These are phyloP conservation scores for Alternaria sp. DNA, from an alignment of 2,329 filamentous ascomycete genomes.

Conservation along the genomic window DNA sequence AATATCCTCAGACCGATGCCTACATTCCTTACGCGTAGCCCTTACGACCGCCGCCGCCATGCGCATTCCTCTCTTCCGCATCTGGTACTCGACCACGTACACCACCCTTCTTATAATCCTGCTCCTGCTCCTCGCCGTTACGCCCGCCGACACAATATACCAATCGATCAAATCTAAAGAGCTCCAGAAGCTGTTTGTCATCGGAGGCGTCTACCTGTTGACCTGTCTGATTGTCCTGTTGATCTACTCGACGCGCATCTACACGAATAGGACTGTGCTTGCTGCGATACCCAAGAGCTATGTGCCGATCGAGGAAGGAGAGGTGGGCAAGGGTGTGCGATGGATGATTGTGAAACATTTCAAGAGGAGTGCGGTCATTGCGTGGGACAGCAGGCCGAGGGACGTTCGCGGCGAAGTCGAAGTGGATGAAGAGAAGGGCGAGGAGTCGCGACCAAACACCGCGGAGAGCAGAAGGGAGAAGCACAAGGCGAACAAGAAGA, in stretches of 20 bases:
- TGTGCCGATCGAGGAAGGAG: slow-evolving; percentile 84
- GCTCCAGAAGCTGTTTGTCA: slow-evolving; percentile 81
- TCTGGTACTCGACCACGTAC: slow-evolving; percentile 83
- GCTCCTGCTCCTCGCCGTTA: slow-evolving; percentile 75
- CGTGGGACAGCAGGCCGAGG: slow-evolving; percentile 77
- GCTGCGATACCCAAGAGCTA: slow-evolving; percentile 84
- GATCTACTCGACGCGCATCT: slow-evolving; percentile 83
- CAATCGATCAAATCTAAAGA: slow-evolving; percentile 72
- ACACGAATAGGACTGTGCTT: slow-evolving; percentile 80
- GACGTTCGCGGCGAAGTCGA: slow-evolving; percentile 57
- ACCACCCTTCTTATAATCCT: slow-evolving; percentile 76
- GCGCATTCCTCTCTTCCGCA: slow-evolving; percentile 69
- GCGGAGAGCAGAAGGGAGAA: slow-evolving; percentile 38
- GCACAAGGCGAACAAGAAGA: slow-evolving; percentile 39
- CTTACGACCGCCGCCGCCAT: slow-evolving; percentile 30
- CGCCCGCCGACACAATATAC: slow-evolving; percentile 78
- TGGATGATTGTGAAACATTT: slow-evolving; percentile 76
- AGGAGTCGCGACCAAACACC: slow-evolving; percentile 25
- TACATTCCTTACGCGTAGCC: slow-evolving; percentile 14
- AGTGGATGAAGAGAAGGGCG: slow-evolving; percentile 24
- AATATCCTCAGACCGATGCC: slow-evolving; percentile 32
- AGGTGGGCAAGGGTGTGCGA: slow-evolving; percentile 76
- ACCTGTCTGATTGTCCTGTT: slow-evolving; percentile 73
- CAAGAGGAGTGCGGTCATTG: slow-evolving; percentile 77
- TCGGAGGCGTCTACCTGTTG: slow-evolving; percentile 76